Evolutionary conservation across 2,329 filamentous ascomycete genomes (phyloP).

Genomic region (Colletotrichum magnum): DNA sequence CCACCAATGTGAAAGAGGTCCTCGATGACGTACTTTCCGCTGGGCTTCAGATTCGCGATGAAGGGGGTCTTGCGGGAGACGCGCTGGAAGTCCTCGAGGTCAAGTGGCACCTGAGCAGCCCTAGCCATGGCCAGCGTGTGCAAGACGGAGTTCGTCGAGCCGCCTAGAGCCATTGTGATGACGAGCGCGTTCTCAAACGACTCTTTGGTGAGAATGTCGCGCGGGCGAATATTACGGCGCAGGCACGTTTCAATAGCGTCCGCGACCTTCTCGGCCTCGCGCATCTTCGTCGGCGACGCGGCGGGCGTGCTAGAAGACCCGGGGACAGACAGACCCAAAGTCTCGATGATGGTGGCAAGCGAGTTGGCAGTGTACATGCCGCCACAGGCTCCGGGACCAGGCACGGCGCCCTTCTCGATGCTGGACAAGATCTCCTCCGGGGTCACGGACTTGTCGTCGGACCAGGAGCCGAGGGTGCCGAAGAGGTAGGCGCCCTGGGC

Average conservation of each 20-base stretch:
- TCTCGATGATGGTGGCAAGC: slow-evolving; percentile 92
- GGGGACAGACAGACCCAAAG: slow-evolving; percentile 86
- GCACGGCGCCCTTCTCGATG: slow-evolving; percentile 82
- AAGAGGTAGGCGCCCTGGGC: slow-evolving; percentile 87
- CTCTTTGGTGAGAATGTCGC: slow-evolving; percentile 83
- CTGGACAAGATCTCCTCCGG: slow-evolving; percentile 71
- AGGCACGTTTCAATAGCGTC: slow-evolving; percentile 84
- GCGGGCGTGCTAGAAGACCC: slow-evolving; percentile 89
- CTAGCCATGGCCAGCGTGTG: slow-evolving; percentile 93
- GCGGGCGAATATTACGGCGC: slow-evolving; percentile 85
- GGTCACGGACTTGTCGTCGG: slow-evolving; percentile 79
- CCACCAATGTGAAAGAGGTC: slow-evolving; percentile 90
- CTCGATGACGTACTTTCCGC: slow-evolving; percentile 87
- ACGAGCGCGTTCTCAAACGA: slow-evolving; percentile 92
- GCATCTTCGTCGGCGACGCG: slow-evolving; percentile 83
- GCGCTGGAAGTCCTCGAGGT: slow-evolving; percentile 85
- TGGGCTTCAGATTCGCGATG: slow-evolving; percentile 87
- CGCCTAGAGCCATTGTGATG: slow-evolving; percentile 90
- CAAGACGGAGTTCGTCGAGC: slow-evolving; percentile 89
- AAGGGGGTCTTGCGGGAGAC: slow-evolving; percentile 88
- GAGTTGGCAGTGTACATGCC: slow-evolving; percentile 97
- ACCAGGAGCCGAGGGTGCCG: slow-evolving; percentile 72
- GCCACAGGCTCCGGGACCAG: slow-evolving; percentile 76
- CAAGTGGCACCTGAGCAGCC: slow-evolving; percentile 82
- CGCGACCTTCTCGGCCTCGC: slow-evolving; percentile 87